A percentile compares a stretch with the other conserved stretches of the same genome.
Conservation (phyloP, 768 basidiomycete genomes). For the Trametes cingulata region DNA sequence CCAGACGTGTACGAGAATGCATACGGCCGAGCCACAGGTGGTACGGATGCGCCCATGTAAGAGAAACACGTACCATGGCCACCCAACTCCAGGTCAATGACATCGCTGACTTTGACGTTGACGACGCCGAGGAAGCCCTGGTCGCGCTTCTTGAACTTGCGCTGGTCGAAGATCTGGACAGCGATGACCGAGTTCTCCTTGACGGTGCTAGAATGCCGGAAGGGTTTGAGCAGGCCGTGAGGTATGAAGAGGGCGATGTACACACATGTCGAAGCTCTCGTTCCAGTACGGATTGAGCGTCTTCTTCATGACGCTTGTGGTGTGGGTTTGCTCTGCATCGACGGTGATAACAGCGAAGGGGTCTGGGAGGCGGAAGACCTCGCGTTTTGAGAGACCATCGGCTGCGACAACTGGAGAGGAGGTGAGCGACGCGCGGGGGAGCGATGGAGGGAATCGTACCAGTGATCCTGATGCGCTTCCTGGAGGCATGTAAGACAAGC, state of each 20-base stretch:
- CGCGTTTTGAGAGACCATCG: constrained; percentile 89
- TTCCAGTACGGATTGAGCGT: constrained; percentile 96
- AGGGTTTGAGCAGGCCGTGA: constrained; percentile 6
- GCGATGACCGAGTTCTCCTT: constrained; percentile 98
- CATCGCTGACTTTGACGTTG: constrained; percentile 89
- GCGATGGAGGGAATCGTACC: constrained; percentile 43
- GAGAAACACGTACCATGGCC: constrained; percentile 76
- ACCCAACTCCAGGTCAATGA: constrained; percentile 87
- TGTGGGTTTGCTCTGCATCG: constrained; percentile 96
- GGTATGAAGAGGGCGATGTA: background rate
- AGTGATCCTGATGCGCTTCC: constrained; percentile 79
- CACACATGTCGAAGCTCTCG: constrained; percentile 96
- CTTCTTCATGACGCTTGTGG: constrained; percentile 96
- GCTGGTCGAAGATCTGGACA: constrained; percentile 98
- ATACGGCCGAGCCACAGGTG: too few species aligned
- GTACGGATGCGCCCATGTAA: background rate
- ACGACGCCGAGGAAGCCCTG: constrained; percentile 99
- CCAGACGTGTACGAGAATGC: too few species aligned
- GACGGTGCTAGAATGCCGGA: constrained; percentile 75
- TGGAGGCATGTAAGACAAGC: constrained; percentile 30
- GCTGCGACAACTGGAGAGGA: constrained; percentile 85
- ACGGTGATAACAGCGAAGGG: constrained; percentile 99
- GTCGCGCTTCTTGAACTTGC: constrained; percentile 98
- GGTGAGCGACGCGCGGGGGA: background rate
- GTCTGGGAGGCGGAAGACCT: constrained; percentile 95